Evolutionary conservation across 176 grass and related monocot genomes (phyloP).

Genomic region (Chloris gayana): DNA sequence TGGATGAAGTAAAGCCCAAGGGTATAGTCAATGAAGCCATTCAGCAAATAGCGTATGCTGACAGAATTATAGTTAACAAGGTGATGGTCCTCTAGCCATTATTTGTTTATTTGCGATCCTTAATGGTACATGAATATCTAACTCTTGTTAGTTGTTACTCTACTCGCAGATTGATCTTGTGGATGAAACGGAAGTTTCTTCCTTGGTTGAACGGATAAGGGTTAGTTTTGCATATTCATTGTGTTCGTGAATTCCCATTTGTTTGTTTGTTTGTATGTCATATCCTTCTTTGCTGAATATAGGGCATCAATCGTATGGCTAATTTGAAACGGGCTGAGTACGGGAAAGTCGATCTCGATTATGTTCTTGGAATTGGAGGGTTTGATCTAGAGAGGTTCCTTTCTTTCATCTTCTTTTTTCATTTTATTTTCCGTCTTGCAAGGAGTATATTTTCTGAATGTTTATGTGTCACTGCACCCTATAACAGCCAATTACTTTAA

Average conservation of each 20-base stretch:
- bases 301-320: slow-evolving; percentile 95
- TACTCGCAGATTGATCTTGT: slow-evolving; percentile 91
- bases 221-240: slow-evolving; percentile 33
- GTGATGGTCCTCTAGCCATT: slow-evolving; percentile 33
- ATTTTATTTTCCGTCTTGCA: neutral
- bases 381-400: slow-evolving; percentile 95
- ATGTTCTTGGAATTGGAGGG: slow-evolving; percentile 99
- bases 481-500: neutral
- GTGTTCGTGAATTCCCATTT: neutral
- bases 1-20: slow-evolving; percentile 94
- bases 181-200: slow-evolving; percentile 71
- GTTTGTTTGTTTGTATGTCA: slow-evolving; percentile 32
- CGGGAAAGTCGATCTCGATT: slow-evolving; percentile 94
- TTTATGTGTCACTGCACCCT: neutral
- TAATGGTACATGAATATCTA: slow-evolving; percentile 11
- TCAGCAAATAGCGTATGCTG: slow-evolving; percentile 97
- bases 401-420: slow-evolving; percentile 32
- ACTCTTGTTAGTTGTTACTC: slow-evolving; percentile 26
- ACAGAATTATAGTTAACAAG: slow-evolving; percentile 99
- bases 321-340: slow-evolving; percentile 85
- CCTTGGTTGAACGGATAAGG: slow-evolving; percentile 84
- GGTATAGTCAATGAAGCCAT: slow-evolving; percentile 94
- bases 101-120: neutral
- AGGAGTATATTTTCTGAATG: neutral
- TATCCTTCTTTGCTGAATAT: slow-evolving; percentile 39